Base-by-base conservation (phyloP, 139 green algal species). In the Chlamydomonas applanata region DNA sequence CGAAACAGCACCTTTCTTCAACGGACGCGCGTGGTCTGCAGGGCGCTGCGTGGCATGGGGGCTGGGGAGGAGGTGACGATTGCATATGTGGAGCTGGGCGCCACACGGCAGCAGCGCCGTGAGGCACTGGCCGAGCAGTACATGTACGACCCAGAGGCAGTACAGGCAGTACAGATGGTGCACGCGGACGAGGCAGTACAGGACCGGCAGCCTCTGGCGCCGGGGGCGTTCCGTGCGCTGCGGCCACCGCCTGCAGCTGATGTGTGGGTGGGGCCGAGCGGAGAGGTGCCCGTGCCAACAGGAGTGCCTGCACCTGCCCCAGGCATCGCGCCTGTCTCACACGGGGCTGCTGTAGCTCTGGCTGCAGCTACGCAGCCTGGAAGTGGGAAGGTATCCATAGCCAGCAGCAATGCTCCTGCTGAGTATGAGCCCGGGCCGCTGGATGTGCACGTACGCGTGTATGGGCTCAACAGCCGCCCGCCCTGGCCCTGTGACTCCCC, bases 51-150 rank as follows among this genome's bases (percentile, higher is more conserved):
- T 0, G 5, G n/a, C 13, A 82, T 94, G 1, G 19, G 44, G 13
- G 36, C 84, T 1, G 87, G 89, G 0, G 75, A 91, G 54, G 83
- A 94, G 69, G 57, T 94, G n/a, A 92, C 84, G 7, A 95, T 94
- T 44, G 63, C 70, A 22, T 96, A 96, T 73, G 66, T 90, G 0
- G 91, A 96, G 72, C 76, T 94, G 53, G 85, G 81, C 17, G 85
- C 87, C 25, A 89, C 89, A 2, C 69, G 78, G 3, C 82, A 86
- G 45, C 87, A 94, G 78, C 79, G 84, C 0, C 61, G 84, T 0
- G 72, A 86, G n/a, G 60, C 72, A 34, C 86, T 96, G 27, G 46
- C 78, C 13, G 29, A 70, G 3, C 67, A 85, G 49, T 94, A 96
- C 82, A 75, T 79, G 56, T 96, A 94, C 66, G 86, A 96, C 80